Percentiles rank a stretch among this genome's conserved stretches.
phyloP scores from a whole-genome alignment of 2,329 filamentous ascomycete genomes.

The Talaromyces sp. region DNA sequence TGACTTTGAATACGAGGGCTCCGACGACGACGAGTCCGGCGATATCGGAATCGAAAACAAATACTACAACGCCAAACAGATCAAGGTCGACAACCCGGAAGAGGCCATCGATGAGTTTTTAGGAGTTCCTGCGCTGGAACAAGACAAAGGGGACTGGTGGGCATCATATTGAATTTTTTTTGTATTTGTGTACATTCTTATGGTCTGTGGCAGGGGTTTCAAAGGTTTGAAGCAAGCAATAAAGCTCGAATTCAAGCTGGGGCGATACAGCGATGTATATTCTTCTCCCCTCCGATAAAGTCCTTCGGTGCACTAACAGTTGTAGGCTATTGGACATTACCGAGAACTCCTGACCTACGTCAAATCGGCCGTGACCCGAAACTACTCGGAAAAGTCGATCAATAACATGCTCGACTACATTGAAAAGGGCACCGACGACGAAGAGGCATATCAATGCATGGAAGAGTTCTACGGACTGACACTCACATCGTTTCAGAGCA shows the following conservation, averaged over 20 bases:
- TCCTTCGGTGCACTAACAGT: not conserved
- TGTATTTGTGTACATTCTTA: slow-evolving; percentile 9
- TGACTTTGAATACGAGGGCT: slow-evolving; percentile 96
- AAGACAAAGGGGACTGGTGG: slow-evolving; percentile 90
- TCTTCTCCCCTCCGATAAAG: no score
- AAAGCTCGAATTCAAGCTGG: slow-evolving; percentile 92
- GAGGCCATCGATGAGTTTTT: slow-evolving; percentile 90
- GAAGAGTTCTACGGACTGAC: slow-evolving; percentile 94
- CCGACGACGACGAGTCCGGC: slow-evolving; percentile 79
- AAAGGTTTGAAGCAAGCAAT: slow-evolving; percentile 97
- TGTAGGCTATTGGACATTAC: slow-evolving; percentile 84
- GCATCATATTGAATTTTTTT: slow-evolving; percentile 6
- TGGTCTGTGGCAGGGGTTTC: slow-evolving; percentile 61
- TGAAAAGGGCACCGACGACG: slow-evolving; percentile 77
- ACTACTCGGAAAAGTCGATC: slow-evolving; percentile 98
- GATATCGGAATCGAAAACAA: slow-evolving; percentile 98
- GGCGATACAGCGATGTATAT: slow-evolving; percentile 73
- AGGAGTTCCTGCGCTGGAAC: slow-evolving; percentile 76
- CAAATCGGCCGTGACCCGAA: slow-evolving; percentile 91
- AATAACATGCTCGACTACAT: slow-evolving; percentile 99
- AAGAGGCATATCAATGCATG: slow-evolving; percentile 73
- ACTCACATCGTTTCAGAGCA: slow-evolving; percentile 89
- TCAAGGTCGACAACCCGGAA: slow-evolving; percentile 80
- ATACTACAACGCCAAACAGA: slow-evolving; percentile 99
- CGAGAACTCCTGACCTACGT: slow-evolving; percentile 94